These are phyloP conservation scores for Purshia tridentata DNA, from an alignment of 306 rosid genomes.

Conservation along the genomic window DNA sequence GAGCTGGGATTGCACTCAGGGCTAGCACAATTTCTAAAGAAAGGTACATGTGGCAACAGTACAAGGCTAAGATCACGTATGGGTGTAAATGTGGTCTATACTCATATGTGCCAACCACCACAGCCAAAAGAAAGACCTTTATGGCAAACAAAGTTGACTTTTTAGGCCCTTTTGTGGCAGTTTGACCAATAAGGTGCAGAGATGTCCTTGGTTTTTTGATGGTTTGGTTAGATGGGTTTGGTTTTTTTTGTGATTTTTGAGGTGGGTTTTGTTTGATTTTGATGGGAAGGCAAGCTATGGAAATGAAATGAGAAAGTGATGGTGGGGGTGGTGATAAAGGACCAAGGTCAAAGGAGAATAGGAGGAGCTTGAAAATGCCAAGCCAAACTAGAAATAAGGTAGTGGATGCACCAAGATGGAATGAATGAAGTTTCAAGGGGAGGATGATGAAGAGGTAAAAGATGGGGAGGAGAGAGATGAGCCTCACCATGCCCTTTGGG, in stretches of 20 bases:
- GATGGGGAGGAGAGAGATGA: constrained; percentile 36
- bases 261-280: constrained; percentile 31
- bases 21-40: constrained; percentile 45
- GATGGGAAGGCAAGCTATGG: constrained; percentile 64
- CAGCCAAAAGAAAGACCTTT: constrained; percentile 36
- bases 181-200: not conserved
- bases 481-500: constrained; percentile 24
- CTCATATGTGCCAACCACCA: constrained; percentile 28
- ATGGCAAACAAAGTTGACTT: not conserved
- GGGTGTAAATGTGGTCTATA: constrained; percentile 38
- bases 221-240: constrained; percentile 19
- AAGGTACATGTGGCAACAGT: constrained; percentile 52
- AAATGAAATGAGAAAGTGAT: constrained; percentile 49
- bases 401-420: constrained; percentile 36
- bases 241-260: not conserved
- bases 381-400: constrained; percentile 41
- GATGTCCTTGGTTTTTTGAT: not conserved
- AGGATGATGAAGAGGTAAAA: constrained; percentile 33
- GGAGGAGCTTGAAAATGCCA: constrained; percentile 42
- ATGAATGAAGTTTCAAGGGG: constrained; percentile 29
- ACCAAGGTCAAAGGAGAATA: constrained; percentile 39
- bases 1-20: constrained; percentile 35
- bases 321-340: constrained; percentile 48
- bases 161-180: not conserved
- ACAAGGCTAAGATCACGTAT: constrained; percentile 26